phyloP scores from a whole-genome alignment of 768 basidiomycete genomes.

The Russula emetica region DNA sequence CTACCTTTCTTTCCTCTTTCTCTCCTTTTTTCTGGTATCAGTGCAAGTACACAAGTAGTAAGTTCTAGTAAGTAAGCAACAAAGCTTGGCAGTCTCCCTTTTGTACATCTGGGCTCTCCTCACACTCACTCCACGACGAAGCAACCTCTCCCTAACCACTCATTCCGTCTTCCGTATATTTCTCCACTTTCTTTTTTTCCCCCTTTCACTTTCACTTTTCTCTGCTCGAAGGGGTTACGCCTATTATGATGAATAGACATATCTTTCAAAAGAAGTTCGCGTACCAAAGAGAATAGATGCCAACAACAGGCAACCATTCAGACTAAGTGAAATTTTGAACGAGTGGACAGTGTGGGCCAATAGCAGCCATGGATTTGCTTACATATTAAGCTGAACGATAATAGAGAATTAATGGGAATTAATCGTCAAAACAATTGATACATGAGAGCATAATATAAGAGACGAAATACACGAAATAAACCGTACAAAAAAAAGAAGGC shows the following conservation, averaged over 20 bases:
- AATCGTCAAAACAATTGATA: neutral
- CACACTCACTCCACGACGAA: neutral
- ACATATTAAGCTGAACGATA: neutral
- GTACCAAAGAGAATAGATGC: neutral
- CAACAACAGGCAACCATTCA: too few relatives aligned
- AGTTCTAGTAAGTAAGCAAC: conserved; percentile 13
- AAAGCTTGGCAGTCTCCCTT: conserved; percentile 8
- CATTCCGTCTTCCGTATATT: neutral
- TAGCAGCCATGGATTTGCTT: too few relatives aligned
- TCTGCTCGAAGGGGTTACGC: conserved; percentile 4
- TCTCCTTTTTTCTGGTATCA: neutral
- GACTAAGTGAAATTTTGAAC: too few relatives aligned
- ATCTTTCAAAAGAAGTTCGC: neutral
- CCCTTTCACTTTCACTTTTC: neutral
- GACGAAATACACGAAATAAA: neutral
- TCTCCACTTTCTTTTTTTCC: neutral
- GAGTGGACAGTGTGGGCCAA: too few relatives aligned
- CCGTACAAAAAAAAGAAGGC: neutral
- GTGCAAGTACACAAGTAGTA: neutral
- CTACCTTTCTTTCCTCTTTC: neutral
- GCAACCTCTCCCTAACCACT: conserved; percentile 7
- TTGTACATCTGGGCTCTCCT: conserved; percentile 12
- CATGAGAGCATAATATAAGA: neutral
- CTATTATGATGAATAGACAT: conserved; percentile 21
- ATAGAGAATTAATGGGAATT: neutral